Evolutionary conservation across 129 eudicot species (phyloP).

Genomic region (Tagetes patula): DNA sequence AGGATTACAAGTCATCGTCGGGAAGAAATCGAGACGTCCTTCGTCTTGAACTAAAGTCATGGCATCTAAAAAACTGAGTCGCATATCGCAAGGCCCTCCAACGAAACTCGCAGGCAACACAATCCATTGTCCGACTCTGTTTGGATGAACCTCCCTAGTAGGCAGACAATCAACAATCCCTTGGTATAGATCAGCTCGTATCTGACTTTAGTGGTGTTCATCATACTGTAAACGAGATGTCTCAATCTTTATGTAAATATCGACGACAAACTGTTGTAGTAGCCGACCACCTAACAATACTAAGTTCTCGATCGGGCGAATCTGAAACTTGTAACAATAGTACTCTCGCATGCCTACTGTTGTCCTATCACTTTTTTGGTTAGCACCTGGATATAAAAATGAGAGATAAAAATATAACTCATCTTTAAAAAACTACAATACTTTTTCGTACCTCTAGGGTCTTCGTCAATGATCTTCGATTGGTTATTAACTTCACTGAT

Average conservation of each 20-base stretch:
- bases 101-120: neutral
- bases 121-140: neutral
- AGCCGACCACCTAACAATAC: too few relatives aligned
- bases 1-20: neutral
- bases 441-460: neutral
- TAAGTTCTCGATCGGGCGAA: too few relatives aligned
- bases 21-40: neutral
- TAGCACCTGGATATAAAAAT: too few relatives aligned
- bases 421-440: too few relatives aligned
- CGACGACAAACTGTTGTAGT: too few relatives aligned
- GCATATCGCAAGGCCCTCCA: neutral
- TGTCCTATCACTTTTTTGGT: too few relatives aligned
- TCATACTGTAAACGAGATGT: too few relatives aligned
- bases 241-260: too few relatives aligned
- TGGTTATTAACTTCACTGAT: neutral
- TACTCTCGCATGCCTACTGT: neutral
- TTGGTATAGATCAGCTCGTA: too few relatives aligned
- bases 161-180: neutral
- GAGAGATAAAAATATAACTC: too few relatives aligned
- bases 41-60: constrained; percentile 1
- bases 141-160: neutral
- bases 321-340: neutral
- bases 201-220: too few relatives aligned
- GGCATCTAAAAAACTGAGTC: neutral
- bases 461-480: neutral